Conservation (phyloP, 306 rosid genomes). For the Medicago ruthenica region DNA sequence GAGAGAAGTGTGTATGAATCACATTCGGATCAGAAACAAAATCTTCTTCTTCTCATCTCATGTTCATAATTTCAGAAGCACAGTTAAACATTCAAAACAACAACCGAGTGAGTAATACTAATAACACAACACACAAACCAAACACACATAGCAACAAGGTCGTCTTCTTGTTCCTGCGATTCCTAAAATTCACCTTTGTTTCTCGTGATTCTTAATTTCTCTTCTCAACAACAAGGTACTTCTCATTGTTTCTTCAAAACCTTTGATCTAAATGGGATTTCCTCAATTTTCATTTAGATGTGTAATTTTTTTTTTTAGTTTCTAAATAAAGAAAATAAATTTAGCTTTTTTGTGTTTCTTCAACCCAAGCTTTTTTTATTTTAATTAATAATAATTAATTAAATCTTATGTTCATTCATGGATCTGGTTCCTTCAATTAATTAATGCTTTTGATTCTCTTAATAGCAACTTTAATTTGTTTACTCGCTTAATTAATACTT, state of each 20-base stretch:
- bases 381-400: not conserved
- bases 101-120: not conserved
- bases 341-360: constrained; percentile 31
- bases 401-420: constrained; percentile 7
- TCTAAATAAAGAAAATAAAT: not conserved
- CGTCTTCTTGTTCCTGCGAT: constrained; percentile 30
- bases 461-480: constrained; percentile 37
- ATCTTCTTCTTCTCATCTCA: constrained; percentile 37
- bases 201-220: constrained; percentile 27
- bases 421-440: constrained; percentile 48
- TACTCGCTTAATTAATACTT: constrained; percentile 30
- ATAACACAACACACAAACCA: not conserved
- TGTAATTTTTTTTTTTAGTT: not conserved
- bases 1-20: constrained; percentile 41
- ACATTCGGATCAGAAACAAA: constrained; percentile 83
- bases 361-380: not conserved
- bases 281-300: constrained; percentile 38
- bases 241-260: not conserved
- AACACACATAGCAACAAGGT: constrained; percentile 3
- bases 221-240: constrained; percentile 55
- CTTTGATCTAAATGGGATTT: constrained; percentile 26
- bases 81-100: constrained; percentile 33
- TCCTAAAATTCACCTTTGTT: constrained; percentile 44
- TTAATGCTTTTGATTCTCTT: constrained; percentile 41
- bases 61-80: constrained; percentile 35